Percentiles rank a stretch among this genome's conserved stretches.
These are phyloP conservation scores for Trifolium subterraneum DNA, from an alignment of 306 rosid genomes.

Conservation along the genomic window DNA sequence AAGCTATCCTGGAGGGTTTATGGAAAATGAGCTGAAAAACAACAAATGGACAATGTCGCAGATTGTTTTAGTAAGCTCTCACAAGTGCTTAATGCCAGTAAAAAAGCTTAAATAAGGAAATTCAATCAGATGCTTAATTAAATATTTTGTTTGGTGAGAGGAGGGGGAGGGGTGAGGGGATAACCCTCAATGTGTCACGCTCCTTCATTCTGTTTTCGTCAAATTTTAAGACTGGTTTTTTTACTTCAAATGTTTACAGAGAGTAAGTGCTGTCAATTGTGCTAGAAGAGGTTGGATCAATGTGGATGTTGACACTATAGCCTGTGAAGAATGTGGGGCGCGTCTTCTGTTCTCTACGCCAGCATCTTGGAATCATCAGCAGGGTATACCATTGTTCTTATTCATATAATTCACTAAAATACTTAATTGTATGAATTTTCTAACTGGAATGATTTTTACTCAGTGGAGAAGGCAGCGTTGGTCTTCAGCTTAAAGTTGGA, in stretches of 20 bases:
- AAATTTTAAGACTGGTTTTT: background rate
- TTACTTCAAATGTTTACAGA: constrained; percentile 54
- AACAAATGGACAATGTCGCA: background rate
- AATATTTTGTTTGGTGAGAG: background rate
- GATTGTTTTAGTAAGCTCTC: background rate
- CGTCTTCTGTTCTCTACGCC: constrained; percentile 82
- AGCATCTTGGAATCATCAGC: constrained; percentile 89
- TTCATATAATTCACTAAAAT: constrained; percentile 11
- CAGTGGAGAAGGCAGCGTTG: constrained; percentile 96
- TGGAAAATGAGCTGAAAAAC: background rate
- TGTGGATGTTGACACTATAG: constrained; percentile 74
- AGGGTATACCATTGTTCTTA: constrained; percentile 58
- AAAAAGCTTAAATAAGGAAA: background rate
- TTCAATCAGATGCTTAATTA: background rate
- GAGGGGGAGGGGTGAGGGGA: background rate
- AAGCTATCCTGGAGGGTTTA: background rate
- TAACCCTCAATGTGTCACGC: background rate
- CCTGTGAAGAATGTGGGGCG: constrained; percentile 88
- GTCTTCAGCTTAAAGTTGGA: constrained; percentile 92
- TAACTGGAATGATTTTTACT: constrained; percentile 35
- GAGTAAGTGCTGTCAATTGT: constrained; percentile 88
- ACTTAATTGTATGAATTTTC: constrained; percentile 27
- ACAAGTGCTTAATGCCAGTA: background rate
- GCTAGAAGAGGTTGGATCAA: constrained; percentile 96
- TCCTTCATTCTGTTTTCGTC: background rate